Evolutionary conservation across 306 rosid genomes (phyloP).

Genomic region (Prunus fruticosa): DNA sequence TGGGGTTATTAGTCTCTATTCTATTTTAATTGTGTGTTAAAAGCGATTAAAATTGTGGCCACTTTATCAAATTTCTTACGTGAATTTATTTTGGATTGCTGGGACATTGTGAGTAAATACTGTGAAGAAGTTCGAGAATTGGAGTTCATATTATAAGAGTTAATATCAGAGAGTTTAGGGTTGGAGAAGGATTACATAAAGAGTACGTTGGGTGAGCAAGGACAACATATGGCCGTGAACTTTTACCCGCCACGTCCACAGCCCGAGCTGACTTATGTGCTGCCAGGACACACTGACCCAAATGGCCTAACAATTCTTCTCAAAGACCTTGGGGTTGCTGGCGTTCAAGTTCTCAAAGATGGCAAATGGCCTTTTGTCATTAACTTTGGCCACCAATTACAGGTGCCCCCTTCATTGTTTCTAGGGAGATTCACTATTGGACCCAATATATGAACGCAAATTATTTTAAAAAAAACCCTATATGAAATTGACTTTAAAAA

Average conservation of each 20-base stretch:
- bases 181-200: constrained; percentile 55
- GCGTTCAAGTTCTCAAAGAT: constrained; percentile 85
- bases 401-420: constrained; percentile 37
- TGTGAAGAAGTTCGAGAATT: constrained; percentile 57
- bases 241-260: constrained; percentile 89
- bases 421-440: no score
- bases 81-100: constrained; percentile 2
- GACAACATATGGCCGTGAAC: constrained; percentile 97
- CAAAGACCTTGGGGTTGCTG: constrained; percentile 61
- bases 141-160: constrained; percentile 55
- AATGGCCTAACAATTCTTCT: constrained; percentile 88
- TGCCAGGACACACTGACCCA: constrained; percentile 95
- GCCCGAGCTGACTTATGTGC: constrained; percentile 84
- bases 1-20: no score
- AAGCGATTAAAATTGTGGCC: no score
- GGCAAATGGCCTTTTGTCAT: constrained; percentile 89
- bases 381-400: constrained; percentile 83
- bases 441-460: no score
- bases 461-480: no score
- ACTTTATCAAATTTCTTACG: no score
- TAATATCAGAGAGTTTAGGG: constrained; percentile 80
- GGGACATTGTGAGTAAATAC: constrained; percentile 59
- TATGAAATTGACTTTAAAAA: no score
- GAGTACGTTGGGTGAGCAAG: constrained; percentile 64
- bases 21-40: no score